Evolutionary conservation across 192 early-diverging fungal genomes (phyloP), one percentile per base, ranked within the genome.

Genomic region (Mortierella claussenii): DNA sequence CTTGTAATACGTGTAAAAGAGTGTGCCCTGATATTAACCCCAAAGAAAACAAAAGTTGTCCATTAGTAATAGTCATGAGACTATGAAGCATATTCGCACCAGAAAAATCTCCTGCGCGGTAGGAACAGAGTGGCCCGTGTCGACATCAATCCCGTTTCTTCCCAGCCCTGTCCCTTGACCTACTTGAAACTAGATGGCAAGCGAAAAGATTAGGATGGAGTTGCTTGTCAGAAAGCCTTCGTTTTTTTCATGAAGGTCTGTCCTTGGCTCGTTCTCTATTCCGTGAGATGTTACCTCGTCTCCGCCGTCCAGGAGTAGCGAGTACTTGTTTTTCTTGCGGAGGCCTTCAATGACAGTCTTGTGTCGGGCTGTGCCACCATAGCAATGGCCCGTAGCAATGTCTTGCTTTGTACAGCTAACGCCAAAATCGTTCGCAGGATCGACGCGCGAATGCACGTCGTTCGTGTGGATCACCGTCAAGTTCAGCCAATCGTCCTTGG

Each of bases 281-380:
- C n/a, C n/a, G n/a, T n/a, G n/a, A n/a, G n/a, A n/a, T n/a, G n/a
- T n/a, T 59, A 75, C 70, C 57, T 91, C 84, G 70, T 94, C 93
- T 26, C 91, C 93, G n/a, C 87, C 91, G 68, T 94, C 89, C 36
- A 95, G 64, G 18, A 95, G 78, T 27, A 92, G 58, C 3, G 79
- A 70, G 57, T 89, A 69, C 26, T 80, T 55, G 68, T 69, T 83
- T 17, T 80, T 68, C 28, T 64, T 66, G 18, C 90, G 80, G 42
- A 90, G 70, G 27, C 79, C 40, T 24, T 89, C 80, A 56, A 90
- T 83, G 0, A 85, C 67, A 21, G 83, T 84, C 60, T 86, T 85
- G 60, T 90, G 80, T n/a, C 90, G 79, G 4, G 90, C 87, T 20
- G 81, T 84, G 21, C 92, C 91, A 20, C 89, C 88, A 58, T 80